These are phyloP conservation scores for Scheffersomyces lignosus DNA, from an alignment of 805 yeast genomes.

Conservation along the genomic window DNA sequence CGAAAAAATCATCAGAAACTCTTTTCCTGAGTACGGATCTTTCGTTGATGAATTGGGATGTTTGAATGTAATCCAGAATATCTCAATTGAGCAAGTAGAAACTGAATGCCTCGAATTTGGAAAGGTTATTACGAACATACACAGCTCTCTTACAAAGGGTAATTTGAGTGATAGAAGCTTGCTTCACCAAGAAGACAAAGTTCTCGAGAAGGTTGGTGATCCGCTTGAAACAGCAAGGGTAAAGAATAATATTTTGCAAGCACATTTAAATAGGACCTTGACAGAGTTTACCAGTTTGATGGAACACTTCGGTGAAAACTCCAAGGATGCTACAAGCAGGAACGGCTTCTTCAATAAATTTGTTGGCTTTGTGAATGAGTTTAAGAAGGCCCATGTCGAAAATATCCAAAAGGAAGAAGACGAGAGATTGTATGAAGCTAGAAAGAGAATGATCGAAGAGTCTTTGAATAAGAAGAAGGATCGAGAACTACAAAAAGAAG, in stretches of 20 bases:
- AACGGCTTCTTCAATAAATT: conserved; percentile 76
- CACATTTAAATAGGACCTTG: conserved; percentile 62
- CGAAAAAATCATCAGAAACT: conserved; percentile 80
- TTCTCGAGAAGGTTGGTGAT: conserved; percentile 59
- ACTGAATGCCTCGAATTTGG: conserved; percentile 68
- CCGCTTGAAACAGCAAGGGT: conserved; percentile 74
- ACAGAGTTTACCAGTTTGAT: conserved; percentile 69
- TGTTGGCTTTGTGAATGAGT: conserved; percentile 75
- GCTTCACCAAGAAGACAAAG: conserved; percentile 83
- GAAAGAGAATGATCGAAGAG: conserved; percentile 35
- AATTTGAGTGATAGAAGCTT: conserved; percentile 74
- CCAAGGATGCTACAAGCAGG: conserved; percentile 63
- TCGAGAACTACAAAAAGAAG: conserved; percentile 10
- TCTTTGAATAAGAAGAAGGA: conserved; percentile 11
- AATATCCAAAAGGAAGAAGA: conserved; percentile 84
- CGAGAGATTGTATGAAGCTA: conserved; percentile 43
- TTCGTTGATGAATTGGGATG: conserved; percentile 74
- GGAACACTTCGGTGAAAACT: conserved; percentile 90
- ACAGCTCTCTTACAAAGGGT: conserved; percentile 75
- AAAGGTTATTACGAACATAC: conserved; percentile 64
- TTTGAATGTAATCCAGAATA: conserved; percentile 60
- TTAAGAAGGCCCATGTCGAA: conserved; percentile 75
- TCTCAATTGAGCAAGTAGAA: conserved; percentile 79
- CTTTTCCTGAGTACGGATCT: conserved; percentile 73
- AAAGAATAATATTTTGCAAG: conserved; percentile 63